Evolutionary conservation across 2,329 filamentous ascomycete species (phyloP).

Genomic region (Trichoderma brevicompactum): DNA sequence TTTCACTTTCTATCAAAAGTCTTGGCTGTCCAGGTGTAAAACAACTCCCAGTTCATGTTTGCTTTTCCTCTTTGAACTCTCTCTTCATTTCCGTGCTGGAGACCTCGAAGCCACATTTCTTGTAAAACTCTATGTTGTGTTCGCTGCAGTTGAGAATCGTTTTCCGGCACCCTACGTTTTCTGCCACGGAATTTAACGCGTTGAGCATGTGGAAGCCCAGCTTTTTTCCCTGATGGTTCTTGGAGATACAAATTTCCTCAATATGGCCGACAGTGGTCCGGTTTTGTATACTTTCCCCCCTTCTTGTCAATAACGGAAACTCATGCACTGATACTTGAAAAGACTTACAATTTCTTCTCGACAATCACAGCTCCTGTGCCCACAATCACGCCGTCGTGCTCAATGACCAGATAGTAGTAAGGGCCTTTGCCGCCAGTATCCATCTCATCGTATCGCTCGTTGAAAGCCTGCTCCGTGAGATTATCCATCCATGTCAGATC

Average conservation of each 20-base stretch:
- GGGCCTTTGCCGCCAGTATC: constrained; percentile 42
- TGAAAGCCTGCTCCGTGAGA: constrained; percentile 67
- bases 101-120: constrained; percentile 37
- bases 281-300: constrained; percentile 60
- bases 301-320: not conserved
- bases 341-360: constrained; percentile 74
- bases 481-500: constrained; percentile 80
- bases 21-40: not conserved
- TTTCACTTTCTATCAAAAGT: not conserved
- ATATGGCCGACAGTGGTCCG: constrained; percentile 76
- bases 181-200: constrained; percentile 73
- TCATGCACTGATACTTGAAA: not conserved
- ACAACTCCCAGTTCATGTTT: not conserved
- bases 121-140: constrained; percentile 78
- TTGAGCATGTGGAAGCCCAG: constrained; percentile 77
- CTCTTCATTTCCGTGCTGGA: constrained; percentile 34
- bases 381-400: constrained; percentile 66
- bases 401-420: constrained; percentile 75
- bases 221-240: constrained; percentile 81
- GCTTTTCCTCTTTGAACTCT: constrained; percentile 13
- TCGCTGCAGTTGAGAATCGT: constrained; percentile 80
- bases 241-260: constrained; percentile 81
- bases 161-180: constrained; percentile 79
- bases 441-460: constrained; percentile 68
- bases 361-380: constrained; percentile 77